Base-by-base conservation (phyloP, 805 yeast species). In the Monosporozyma siamensis region DNA sequence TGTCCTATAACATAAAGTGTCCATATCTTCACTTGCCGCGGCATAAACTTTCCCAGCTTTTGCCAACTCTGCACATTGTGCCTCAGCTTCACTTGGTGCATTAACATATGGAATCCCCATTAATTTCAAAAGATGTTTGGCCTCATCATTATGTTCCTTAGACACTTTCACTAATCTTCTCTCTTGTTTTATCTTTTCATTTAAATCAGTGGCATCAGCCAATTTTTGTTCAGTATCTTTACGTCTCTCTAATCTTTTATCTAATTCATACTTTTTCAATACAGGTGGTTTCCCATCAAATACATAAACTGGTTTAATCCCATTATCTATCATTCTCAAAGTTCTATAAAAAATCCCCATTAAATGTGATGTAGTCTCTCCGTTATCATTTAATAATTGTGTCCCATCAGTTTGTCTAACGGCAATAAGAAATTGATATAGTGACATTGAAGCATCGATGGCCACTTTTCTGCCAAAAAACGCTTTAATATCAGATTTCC, bases 1-100 rank as follows among this genome's bases (percentile, higher is more conserved):
- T 2, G 97, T 85, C 44, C 78, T 80, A 59, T 90, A 92, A 56
- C 97, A 92, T 43, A 92, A 63, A 1, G 98, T 92, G 65, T 92
- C 98, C 98, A 92, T 92, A 76, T 92, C 98, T 61, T 92, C 98
- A 5, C 95, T 83, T 1, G 97, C 98, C 3, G 97, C 95, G 7
- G 95, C 98, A 59, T 80, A 92, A 0, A 90, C 97, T 57, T 87
- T 88, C 2, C 95, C 97, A 10, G 78, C 75, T 44, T 78, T 75
- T 3, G 97, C 97, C 38, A 92, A 66, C 48, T 79, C 92, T 0
- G 98, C 97, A 69, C 98, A 92, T 56, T 92, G 97, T 0, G 98
- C 95, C 61, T 92, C 99, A 2, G 99, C 99, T 64, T 92, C 99
- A 59, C 96, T 82, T 1, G 99, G 98, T 0, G 98, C 97, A 42